phyloP scores from a whole-genome alignment of 352 stramenopile species.

The Phytophthora ohioensis region DNA sequence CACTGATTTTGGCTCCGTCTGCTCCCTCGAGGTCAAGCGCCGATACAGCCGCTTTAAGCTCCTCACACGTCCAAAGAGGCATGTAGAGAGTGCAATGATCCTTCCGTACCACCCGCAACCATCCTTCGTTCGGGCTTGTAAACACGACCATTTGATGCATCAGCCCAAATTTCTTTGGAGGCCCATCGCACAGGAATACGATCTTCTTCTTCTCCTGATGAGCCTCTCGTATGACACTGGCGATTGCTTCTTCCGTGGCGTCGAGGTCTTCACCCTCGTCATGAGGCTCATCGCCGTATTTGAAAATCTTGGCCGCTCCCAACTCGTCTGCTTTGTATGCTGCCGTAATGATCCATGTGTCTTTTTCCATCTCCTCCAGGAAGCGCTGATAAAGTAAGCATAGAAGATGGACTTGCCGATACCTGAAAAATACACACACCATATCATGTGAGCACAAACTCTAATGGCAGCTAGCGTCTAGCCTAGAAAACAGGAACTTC shows the following conservation, averaged over 20 bases:
- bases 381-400: background rate
- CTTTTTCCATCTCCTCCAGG: background rate
- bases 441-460: background rate
- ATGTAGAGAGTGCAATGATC: background rate
- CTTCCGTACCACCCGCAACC: background rate
- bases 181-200: background rate
- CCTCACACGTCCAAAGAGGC: background rate
- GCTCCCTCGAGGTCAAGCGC: background rate
- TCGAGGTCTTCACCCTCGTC: too few species aligned
- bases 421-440: background rate
- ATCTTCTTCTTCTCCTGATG: background rate
- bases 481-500: background rate
- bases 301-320: background rate
- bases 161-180: background rate
- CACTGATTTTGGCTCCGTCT: background rate
- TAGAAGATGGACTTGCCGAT: background rate
- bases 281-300: background rate
- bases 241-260: too few species aligned
- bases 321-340: background rate
- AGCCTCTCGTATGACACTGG: background rate
- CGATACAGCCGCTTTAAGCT: background rate
- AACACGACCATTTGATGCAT: background rate
- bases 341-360: background rate
- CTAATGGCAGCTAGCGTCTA: background rate
- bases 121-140: background rate